These are phyloP conservation scores for Lactifluus piperatus DNA, from an alignment of 768 basidiomycete species.

Conservation along the genomic window DNA sequence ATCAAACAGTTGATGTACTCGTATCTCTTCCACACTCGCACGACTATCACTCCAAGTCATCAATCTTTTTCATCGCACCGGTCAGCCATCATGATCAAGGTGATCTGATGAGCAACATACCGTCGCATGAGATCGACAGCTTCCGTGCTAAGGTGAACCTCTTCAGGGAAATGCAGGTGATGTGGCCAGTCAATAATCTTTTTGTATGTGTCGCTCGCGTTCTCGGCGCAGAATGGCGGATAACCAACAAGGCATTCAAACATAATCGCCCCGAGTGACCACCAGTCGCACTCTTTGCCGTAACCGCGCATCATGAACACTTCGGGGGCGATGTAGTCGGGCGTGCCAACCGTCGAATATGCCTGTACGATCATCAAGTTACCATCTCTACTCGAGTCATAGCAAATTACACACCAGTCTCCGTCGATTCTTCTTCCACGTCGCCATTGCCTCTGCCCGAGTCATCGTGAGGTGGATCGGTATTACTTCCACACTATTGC, in stretches of 20 bases:
- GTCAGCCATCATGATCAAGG: neutral
- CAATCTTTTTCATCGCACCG: slow-evolving; percentile 38
- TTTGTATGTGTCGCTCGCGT: slow-evolving; percentile 94
- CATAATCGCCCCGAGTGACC: slow-evolving; percentile 99
- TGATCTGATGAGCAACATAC: slow-evolving; percentile 33
- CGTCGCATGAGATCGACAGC: slow-evolving; percentile 82
- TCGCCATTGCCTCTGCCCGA: slow-evolving; percentile 87
- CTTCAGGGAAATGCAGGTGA: slow-evolving; percentile 85
- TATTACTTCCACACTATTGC: slow-evolving; percentile 96
- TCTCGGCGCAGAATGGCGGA: slow-evolving; percentile 94
- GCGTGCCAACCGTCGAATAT: slow-evolving; percentile 96
- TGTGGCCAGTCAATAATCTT: slow-evolving; percentile 95
- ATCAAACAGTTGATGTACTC: slow-evolving; percentile 84
- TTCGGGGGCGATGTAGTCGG: slow-evolving; percentile 94
- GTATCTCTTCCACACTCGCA: slow-evolving; percentile 76
- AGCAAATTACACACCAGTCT: slow-evolving; percentile 56
- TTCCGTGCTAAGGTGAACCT: slow-evolving; percentile 89
- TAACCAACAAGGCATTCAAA: slow-evolving; percentile 97
- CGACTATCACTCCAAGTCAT: slow-evolving; percentile 80
- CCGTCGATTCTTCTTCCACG: slow-evolving; percentile 97
- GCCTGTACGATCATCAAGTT: slow-evolving; percentile 41
- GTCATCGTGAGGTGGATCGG: slow-evolving; percentile 95
- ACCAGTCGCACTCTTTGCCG: slow-evolving; percentile 98
- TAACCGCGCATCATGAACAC: slow-evolving; percentile 95
- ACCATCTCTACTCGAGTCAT: neutral